Percentiles rank a stretch among this genome's conserved stretches.
Conservation (phyloP, 164 flowering plant genomes). For the Nymphaea colorata region DNA sequence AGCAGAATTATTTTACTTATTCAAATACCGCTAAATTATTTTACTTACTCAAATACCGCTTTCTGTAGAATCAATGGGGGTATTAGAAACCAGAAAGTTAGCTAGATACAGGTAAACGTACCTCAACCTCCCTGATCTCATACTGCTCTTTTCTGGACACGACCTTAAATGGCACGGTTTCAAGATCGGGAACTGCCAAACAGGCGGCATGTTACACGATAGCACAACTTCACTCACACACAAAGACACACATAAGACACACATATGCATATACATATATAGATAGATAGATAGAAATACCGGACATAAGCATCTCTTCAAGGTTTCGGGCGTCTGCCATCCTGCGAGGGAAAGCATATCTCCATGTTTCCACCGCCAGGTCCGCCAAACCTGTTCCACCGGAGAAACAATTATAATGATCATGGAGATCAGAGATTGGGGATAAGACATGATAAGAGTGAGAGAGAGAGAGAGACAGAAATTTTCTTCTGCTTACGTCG, state of each 20-base stretch:
- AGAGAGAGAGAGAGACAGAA: neutral
- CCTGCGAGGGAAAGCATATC: slow-evolving; percentile 56
- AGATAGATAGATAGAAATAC: slow-evolving; percentile 15
- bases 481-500: slow-evolving; percentile 31
- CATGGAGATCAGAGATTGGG: neutral
- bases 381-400: slow-evolving; percentile 47
- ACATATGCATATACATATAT: no score
- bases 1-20: no score
- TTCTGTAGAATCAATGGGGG: no score
- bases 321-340: slow-evolving; percentile 51
- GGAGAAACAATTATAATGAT: neutral
- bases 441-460: neutral
- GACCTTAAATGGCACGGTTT: slow-evolving; percentile 63
- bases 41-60: no score
- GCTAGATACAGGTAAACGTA: slow-evolving; percentile 3
- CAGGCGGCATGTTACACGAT: neutral
- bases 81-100: neutral
- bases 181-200: slow-evolving; percentile 65
- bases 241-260: no score
- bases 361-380: slow-evolving; percentile 51
- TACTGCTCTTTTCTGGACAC: slow-evolving; percentile 44
- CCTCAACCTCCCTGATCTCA: slow-evolving; percentile 90
- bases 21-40: no score
- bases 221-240: neutral
- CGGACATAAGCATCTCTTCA: slow-evolving; percentile 90